Conservation (phyloP, 2,329 filamentous ascomycete species). For the Hypoxylon sp. region DNA sequence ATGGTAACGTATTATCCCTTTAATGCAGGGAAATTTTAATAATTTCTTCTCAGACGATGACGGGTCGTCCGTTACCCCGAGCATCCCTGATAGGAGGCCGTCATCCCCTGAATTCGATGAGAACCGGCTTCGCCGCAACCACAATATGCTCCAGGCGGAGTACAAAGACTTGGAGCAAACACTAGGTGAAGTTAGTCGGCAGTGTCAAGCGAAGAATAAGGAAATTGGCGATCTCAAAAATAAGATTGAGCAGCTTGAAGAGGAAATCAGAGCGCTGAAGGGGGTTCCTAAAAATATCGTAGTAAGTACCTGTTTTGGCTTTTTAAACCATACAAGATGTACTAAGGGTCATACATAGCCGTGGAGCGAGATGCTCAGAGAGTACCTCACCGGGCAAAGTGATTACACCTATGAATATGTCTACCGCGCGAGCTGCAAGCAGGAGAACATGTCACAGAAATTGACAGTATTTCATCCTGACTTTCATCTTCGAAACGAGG, state of each 20-base stretch:
- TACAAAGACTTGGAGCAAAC: not conserved
- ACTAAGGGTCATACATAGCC: constrained; percentile 27
- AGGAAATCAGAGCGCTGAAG: not conserved
- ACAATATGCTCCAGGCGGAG: not conserved
- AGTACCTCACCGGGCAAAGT: not conserved
- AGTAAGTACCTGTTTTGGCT: constrained; percentile 2
- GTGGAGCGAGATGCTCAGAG: constrained; percentile 31
- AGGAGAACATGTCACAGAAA: constrained; percentile 52
- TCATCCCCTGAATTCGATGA: not conserved
- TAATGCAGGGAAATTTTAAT: not conserved
- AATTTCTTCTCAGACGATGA: not conserved
- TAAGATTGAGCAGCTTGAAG: not conserved
- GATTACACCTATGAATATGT: constrained; percentile 34
- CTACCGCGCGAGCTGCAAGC: constrained; percentile 50
- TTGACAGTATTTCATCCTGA: constrained; percentile 48
- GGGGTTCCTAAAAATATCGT: not conserved
- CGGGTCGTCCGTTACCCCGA: not conserved
- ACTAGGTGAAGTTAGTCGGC: not conserved
- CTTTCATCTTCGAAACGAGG: constrained; percentile 29
- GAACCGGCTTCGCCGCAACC: not conserved
- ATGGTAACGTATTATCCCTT: not conserved
- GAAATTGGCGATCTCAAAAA: not conserved
- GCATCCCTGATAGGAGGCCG: not conserved
- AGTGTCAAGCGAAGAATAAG: too few species aligned
- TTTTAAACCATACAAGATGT: not conserved